Evolutionary conservation across 371 early-diverging fungal genomes (phyloP).

Genomic region (Choanephora cucurbitarum): DNA sequence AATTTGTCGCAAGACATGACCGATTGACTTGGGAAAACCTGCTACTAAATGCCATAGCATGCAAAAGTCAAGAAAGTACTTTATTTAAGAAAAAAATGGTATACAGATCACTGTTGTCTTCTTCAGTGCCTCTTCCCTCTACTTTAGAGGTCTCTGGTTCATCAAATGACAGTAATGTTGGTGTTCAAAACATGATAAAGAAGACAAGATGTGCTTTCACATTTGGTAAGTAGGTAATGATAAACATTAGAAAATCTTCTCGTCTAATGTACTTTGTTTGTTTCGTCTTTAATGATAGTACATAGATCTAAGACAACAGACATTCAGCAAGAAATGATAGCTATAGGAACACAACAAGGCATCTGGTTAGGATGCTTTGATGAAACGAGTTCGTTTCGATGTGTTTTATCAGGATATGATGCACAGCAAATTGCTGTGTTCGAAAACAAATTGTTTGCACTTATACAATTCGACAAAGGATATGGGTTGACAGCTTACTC

Average conservation of each 20-base stretch:
- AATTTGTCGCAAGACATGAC: slow-evolving; percentile 17
- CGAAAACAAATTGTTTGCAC: slow-evolving; percentile 19
- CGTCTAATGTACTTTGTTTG: too few relatives aligned
- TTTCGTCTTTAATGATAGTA: background rate
- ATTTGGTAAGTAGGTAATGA: slow-evolving; percentile 21
- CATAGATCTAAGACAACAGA: background rate
- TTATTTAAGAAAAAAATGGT: slow-evolving; percentile 5
- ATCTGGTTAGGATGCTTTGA: slow-evolving; percentile 31
- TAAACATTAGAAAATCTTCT: too few relatives aligned
- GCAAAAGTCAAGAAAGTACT: background rate
- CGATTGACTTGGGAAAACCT: slow-evolving; percentile 16
- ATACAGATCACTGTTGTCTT: background rate
- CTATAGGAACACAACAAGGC: slow-evolving; percentile 28
- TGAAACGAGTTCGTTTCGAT: slow-evolving; percentile 9
- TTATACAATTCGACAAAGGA: slow-evolving; percentile 11
- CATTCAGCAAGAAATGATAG: slow-evolving; percentile 2
- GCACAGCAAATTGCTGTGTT: slow-evolving; percentile 27
- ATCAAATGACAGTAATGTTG: too few relatives aligned
- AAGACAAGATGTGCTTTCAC: slow-evolving; percentile 8
- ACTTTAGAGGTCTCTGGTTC: too few relatives aligned
- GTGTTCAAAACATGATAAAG: background rate
- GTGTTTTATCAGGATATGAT: slow-evolving; percentile 22
- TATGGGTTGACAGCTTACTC: slow-evolving; percentile 17
- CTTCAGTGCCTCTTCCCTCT: too few relatives aligned
- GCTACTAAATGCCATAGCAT: background rate